Conservation (phyloP, 345 rosid species). For the Murraya paniculata region DNA sequence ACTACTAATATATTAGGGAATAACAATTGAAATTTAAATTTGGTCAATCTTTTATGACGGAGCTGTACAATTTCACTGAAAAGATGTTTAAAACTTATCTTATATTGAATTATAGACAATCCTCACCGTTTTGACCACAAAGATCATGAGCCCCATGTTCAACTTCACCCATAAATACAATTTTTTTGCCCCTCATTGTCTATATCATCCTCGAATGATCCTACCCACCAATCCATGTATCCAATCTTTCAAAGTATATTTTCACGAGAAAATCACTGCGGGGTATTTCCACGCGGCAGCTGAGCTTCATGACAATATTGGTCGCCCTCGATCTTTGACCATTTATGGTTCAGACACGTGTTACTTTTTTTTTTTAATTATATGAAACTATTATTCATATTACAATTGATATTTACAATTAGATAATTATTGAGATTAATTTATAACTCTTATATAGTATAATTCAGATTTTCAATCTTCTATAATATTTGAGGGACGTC, state of each 20-base stretch:
- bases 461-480: too few species aligned
- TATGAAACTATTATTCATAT: too few species aligned
- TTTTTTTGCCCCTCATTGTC: background rate
- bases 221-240: background rate
- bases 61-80: background rate
- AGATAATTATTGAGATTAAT: too few species aligned
- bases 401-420: too few species aligned
- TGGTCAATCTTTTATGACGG: too few species aligned
- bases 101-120: slow-evolving; percentile 1
- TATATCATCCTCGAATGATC: slow-evolving; percentile 13
- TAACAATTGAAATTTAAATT: too few species aligned
- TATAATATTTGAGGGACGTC: too few species aligned
- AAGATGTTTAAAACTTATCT: slow-evolving; percentile 7
- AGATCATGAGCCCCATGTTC: slow-evolving; percentile 31
- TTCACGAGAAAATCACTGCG: background rate
- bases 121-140: slow-evolving; percentile 19
- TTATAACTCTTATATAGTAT: too few species aligned
- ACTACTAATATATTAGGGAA: too few species aligned
- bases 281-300: slow-evolving; percentile 32
- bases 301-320: background rate
- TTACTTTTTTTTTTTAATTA: too few species aligned
- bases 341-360: background rate
- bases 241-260: background rate
- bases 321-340: background rate
- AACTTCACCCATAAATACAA: background rate